phyloP scores from a whole-genome alignment of 139 green algal species.

The Micromonas commoda region DNA sequence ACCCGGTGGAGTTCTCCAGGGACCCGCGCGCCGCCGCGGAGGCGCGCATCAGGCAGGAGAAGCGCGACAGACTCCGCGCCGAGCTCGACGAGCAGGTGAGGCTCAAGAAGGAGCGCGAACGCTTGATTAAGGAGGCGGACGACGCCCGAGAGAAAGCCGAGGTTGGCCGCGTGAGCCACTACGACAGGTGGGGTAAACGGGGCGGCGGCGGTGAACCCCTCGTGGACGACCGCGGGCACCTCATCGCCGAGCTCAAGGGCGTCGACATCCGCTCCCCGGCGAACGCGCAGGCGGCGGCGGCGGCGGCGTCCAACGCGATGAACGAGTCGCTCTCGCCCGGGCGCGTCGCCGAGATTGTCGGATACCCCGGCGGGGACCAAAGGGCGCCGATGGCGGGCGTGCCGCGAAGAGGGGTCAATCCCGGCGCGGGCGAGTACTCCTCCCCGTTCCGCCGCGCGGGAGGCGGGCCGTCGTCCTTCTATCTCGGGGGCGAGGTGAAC shows the following conservation, averaged over 20 bases:
- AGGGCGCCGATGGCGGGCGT: not conserved
- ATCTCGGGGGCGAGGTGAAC: not conserved
- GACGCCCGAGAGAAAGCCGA: not conserved
- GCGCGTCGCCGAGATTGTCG: no score
- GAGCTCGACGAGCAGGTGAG: not conserved
- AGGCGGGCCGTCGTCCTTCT: not conserved
- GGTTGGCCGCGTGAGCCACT: no score
- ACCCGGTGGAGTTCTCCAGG: not conserved
- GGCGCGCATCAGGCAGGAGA: not conserved
- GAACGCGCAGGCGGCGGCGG: no score
- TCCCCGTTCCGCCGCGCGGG: not conserved
- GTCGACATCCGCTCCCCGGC: not conserved
- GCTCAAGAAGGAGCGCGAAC: no score
- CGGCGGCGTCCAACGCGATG: no score
- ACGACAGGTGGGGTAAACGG: not conserved
- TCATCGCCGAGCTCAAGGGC: not conserved
- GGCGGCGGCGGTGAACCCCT: not conserved
- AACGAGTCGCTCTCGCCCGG: no score
- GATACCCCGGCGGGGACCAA: not conserved
- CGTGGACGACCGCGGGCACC: not conserved
- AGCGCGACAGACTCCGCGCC: not conserved
- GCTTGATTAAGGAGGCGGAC: not conserved
- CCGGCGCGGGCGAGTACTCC: not conserved
- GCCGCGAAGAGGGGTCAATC: not conserved
- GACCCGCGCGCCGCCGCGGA: not conserved